Evolutionary conservation across 2,329 filamentous ascomycete species (phyloP).

Genomic region (Trichophyton schoenleinii): DNA sequence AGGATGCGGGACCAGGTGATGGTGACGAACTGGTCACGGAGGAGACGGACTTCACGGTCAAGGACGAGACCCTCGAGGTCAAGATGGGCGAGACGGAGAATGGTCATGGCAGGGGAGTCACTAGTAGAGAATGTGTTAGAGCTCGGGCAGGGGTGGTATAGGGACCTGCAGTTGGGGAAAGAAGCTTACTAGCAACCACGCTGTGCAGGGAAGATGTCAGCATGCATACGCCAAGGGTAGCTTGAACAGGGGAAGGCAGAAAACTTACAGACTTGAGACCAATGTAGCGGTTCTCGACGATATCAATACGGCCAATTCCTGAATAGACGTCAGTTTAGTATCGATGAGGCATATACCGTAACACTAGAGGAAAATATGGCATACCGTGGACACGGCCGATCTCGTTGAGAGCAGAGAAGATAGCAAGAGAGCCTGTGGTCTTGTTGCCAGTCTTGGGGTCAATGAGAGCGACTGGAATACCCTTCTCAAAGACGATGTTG

Average conservation of each 20-base stretch:
- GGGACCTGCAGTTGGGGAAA: neutral
- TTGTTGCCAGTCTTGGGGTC: slow-evolving; percentile 9
- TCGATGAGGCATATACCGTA: neutral
- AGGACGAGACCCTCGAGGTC: slow-evolving; percentile 54
- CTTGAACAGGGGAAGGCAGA: neutral
- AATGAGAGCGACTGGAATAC: slow-evolving; percentile 14
- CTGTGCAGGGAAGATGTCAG: slow-evolving; percentile 23
- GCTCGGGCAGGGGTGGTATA: neutral
- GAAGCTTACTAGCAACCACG: slow-evolving; percentile 13
- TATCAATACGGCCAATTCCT: slow-evolving; percentile 63
- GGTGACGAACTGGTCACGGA: slow-evolving; percentile 53
- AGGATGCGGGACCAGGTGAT: slow-evolving; percentile 42
- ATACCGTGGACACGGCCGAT: slow-evolving; percentile 14
- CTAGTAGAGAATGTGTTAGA: neutral
- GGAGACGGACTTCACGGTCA: slow-evolving; percentile 50
- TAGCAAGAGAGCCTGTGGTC: slow-evolving; percentile 12
- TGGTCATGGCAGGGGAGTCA: slow-evolving; percentile 43
- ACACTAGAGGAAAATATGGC: neutral
- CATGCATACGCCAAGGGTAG: slow-evolving; percentile 29
- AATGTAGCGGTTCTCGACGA: slow-evolving; percentile 63
- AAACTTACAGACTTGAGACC: slow-evolving; percentile 44
- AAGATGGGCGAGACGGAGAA: slow-evolving; percentile 46
- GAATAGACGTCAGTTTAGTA: neutral
- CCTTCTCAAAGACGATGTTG: slow-evolving; percentile 17
- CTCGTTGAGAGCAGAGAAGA: slow-evolving; percentile 14